phyloP scores from a whole-genome alignment of 768 basidiomycete genomes.

The Mycena chlorophos region DNA sequence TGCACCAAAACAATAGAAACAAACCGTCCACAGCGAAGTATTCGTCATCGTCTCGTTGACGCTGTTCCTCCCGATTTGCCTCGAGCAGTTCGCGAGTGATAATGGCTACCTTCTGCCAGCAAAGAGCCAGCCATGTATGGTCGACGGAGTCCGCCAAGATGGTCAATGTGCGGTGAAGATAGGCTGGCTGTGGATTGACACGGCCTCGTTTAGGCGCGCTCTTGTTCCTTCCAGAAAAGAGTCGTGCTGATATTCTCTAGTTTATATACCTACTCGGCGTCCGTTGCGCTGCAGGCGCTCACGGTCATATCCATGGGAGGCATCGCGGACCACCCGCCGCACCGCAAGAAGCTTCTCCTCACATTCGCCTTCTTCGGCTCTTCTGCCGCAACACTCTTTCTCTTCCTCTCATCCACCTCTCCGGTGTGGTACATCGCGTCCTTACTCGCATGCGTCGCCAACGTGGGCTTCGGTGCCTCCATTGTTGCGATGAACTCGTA shows the following conservation, averaged over 20 bases:
- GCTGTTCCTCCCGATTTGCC: conserved; percentile 78
- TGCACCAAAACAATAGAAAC: not conserved
- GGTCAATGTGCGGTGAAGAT: conserved; percentile 79
- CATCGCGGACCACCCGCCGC: conserved; percentile 82
- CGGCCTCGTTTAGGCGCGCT: conserved; percentile 83
- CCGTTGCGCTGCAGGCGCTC: conserved; percentile 88
- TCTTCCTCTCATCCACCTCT: conserved; percentile 71
- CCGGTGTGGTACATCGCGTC: conserved; percentile 69
- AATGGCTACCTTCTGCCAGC: conserved; percentile 81
- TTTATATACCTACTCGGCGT: conserved; percentile 84
- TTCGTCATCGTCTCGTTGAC: conserved; percentile 82
- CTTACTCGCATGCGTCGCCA: conserved; percentile 72
- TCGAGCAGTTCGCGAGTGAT: conserved; percentile 88
- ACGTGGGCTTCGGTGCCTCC: conserved; percentile 84
- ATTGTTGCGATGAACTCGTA: conserved; percentile 91
- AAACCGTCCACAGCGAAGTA: conserved; percentile 53
- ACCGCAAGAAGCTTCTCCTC: conserved; percentile 78
- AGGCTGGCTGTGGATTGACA: conserved; percentile 86
- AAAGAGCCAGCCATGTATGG: conserved; percentile 55
- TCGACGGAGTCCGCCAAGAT: conserved; percentile 24
- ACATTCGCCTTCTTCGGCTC: conserved; percentile 75
- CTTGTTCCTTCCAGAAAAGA: not conserved
- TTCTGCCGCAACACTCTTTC: conserved; percentile 64
- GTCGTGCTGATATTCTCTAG: conserved; percentile 37
- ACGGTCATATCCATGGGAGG: conserved; percentile 93